A percentile compares a stretch with the other conserved stretches of the same genome.
Conservation (phyloP, 768 basidiomycete genomes). For the Pisolithus albus region DNA sequence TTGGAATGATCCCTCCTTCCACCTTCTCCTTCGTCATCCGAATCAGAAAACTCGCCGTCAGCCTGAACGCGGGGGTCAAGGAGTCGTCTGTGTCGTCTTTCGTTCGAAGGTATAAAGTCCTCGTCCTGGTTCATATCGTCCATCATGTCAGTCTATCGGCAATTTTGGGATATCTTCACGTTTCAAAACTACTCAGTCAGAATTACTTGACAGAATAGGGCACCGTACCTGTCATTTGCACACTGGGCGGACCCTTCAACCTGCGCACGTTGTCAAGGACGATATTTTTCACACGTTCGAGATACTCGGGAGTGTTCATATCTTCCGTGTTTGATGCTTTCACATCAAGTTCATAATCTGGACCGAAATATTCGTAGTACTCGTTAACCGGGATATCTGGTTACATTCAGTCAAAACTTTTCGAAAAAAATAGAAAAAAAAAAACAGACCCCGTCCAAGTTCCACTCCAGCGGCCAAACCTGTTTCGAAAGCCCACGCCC, state of each 20-base stretch:
- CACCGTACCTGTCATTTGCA: slow-evolving; percentile 77
- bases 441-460: slow-evolving; percentile 62
- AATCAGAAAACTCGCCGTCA: slow-evolving; percentile 90
- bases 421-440: neutral
- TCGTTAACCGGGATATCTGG: slow-evolving; percentile 98
- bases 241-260: slow-evolving; percentile 82
- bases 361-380: slow-evolving; percentile 99
- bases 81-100: slow-evolving; percentile 65
- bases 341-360: slow-evolving; percentile 94
- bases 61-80: slow-evolving; percentile 78
- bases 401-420: slow-evolving; percentile 2
- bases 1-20: slow-evolving; percentile 64
- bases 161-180: slow-evolving; percentile 70
- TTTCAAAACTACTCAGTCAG: neutral
- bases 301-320: slow-evolving; percentile 85
- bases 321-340: slow-evolving; percentile 93
- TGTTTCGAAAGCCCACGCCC: slow-evolving; percentile 97
- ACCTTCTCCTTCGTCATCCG: slow-evolving; percentile 95
- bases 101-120: slow-evolving; percentile 71
- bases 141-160: slow-evolving; percentile 77
- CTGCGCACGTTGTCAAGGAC: slow-evolving; percentile 88
- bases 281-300: slow-evolving; percentile 87
- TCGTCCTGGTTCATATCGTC: slow-evolving; percentile 81
- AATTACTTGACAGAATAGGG: neutral
- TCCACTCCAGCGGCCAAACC: slow-evolving; percentile 97